These are phyloP conservation scores for Pythium oligandrum DNA, from an alignment of 352 stramenopile genomes.

Conservation along the genomic window DNA sequence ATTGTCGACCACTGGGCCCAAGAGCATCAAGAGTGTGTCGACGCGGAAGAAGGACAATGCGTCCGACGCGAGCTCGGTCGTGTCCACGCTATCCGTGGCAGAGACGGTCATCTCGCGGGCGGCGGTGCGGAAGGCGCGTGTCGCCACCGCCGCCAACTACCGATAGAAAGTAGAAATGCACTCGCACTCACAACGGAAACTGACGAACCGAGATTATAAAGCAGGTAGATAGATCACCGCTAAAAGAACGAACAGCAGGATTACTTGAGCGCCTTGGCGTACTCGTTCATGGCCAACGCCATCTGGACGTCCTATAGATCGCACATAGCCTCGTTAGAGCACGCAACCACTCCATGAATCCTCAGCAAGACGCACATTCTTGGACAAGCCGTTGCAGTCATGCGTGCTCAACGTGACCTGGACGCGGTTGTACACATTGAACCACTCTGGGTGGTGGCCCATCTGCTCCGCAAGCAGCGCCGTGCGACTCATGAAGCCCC, in stretches of 20 bases:
- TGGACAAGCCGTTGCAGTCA: slow-evolving; percentile 91
- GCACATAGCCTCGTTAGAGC: not conserved
- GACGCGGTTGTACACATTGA: slow-evolving; percentile 98
- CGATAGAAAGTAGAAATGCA: slow-evolving; percentile 21
- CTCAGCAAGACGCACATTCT: slow-evolving; percentile 57
- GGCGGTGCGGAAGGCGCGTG: slow-evolving; percentile 52
- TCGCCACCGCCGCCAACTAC: slow-evolving; percentile 39
- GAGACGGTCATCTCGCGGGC: slow-evolving; percentile 77
- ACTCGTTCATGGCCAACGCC: slow-evolving; percentile 73
- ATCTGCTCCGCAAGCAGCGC: slow-evolving; percentile 82
- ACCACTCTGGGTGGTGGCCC: slow-evolving; percentile 98
- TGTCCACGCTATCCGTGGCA: slow-evolving; percentile 54
- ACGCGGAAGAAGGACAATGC: slow-evolving; percentile 41
- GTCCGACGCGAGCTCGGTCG: slow-evolving; percentile 58
- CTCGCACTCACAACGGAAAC: no score
- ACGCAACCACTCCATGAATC: not conserved
- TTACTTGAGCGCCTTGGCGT: slow-evolving; percentile 29
- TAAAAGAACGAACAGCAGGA: not conserved
- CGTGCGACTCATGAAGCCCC: slow-evolving; percentile 72
- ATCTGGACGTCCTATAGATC: slow-evolving; percentile 48
- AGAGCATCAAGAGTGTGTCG: slow-evolving; percentile 51
- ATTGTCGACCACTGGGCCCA: slow-evolving; percentile 27
- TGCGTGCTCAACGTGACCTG: slow-evolving; percentile 96
- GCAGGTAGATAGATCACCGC: no score
- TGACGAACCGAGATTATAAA: no score